These are phyloP conservation scores for Lactifluus pinguis DNA, from an alignment of 768 basidiomycete species.

Conservation along the genomic window DNA sequence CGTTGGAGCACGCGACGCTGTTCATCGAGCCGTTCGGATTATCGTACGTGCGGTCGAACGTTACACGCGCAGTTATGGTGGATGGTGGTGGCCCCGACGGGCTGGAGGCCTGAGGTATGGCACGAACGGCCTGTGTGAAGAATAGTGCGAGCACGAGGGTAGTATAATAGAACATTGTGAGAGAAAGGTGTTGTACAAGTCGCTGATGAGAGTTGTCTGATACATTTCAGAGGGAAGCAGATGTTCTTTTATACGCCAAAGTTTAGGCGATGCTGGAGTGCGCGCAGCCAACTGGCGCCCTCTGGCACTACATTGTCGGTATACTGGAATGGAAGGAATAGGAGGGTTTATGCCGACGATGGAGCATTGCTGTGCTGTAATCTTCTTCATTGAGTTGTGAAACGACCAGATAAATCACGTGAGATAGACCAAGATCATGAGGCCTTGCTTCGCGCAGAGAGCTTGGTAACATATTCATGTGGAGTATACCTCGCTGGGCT, in stretches of 20 bases:
- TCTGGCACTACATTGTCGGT: not conserved
- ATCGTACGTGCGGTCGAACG: constrained; percentile 47
- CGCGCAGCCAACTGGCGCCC: not conserved
- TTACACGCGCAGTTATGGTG: not conserved
- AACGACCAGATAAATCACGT: too few species aligned
- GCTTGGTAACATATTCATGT: too few species aligned
- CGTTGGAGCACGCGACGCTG: constrained; percentile 43
- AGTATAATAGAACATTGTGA: not conserved
- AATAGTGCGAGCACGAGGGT: not conserved
- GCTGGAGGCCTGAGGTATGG: not conserved
- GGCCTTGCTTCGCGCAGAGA: too few species aligned
- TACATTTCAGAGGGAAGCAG: not conserved
- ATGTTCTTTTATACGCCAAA: not conserved
- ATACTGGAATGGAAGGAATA: not conserved
- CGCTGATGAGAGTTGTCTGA: not conserved
- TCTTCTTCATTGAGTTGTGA: too few species aligned
- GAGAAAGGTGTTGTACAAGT: not conserved
- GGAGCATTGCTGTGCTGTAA: too few species aligned
- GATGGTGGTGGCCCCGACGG: not conserved
- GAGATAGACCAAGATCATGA: too few species aligned
- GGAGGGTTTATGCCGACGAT: not conserved
- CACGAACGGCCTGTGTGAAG: not conserved
- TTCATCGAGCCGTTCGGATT: constrained; percentile 30
- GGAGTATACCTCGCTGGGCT: too few species aligned
- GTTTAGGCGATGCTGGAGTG: not conserved